phyloP scores from a whole-genome alignment of 129 eudicot species.

The Glebionis coronaria region DNA sequence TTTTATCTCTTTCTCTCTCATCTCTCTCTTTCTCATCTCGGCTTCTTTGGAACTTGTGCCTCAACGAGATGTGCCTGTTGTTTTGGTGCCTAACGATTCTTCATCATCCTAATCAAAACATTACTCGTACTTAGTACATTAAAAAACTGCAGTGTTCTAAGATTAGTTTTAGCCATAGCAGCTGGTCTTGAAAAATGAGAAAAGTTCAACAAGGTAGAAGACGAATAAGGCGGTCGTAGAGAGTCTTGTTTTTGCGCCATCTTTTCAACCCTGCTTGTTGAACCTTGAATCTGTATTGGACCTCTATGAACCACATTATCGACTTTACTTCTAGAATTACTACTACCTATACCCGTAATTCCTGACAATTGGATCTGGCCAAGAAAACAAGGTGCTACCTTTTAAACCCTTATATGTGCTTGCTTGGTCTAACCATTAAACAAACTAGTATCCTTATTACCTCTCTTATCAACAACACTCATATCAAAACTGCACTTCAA shows the following conservation, averaged over 20 bases:
- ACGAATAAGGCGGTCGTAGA: slow-evolving; percentile 32
- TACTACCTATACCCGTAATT: slow-evolving; percentile 43
- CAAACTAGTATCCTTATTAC: slow-evolving; percentile 33
- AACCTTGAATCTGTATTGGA: slow-evolving; percentile 21
- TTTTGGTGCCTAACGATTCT: slow-evolving; percentile 58
- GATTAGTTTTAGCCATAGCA: slow-evolving; percentile 47
- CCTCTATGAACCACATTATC: slow-evolving; percentile 31
- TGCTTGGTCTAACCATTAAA: slow-evolving; percentile 22
- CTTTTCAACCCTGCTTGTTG: slow-evolving; percentile 22
- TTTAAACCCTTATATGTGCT: slow-evolving; percentile 42
- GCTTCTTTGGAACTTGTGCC: slow-evolving; percentile 80
- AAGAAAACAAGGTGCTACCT: slow-evolving; percentile 31
- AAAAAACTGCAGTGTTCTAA: slow-evolving; percentile 10
- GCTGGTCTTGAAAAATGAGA: slow-evolving; percentile 79
- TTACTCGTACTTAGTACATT: background rate
- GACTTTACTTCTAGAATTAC: slow-evolving; percentile 30
- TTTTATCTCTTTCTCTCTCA: no score
- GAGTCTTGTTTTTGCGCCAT: slow-evolving; percentile 49
- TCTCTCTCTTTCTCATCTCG: no score
- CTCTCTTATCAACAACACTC: slow-evolving; percentile 44
- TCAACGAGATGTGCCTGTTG: slow-evolving; percentile 49
- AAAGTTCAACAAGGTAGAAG: slow-evolving; percentile 63
- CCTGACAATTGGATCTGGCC: slow-evolving; percentile 52
- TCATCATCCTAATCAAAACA: slow-evolving; percentile 68
- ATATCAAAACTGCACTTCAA: no score